Evolutionary conservation across 352 stramenopile species (phyloP).

Genomic region (Blastocystis sp.): DNA sequence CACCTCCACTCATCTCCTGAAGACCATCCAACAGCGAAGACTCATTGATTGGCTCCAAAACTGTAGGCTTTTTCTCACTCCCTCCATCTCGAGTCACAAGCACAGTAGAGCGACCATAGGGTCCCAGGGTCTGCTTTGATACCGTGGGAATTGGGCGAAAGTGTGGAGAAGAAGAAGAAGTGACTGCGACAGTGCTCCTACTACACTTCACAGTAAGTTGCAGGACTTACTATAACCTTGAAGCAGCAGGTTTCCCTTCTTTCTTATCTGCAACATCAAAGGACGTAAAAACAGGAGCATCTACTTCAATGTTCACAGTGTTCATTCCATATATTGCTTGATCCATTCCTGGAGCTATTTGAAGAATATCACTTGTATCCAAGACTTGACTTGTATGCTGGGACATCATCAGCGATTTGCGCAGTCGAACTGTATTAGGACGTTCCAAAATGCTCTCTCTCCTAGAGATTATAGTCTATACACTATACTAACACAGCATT

Average conservation of each 20-base stretch:
- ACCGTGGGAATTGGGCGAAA: no score
- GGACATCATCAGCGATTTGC: background rate
- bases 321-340: background rate
- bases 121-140: no score
- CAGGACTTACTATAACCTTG: no score
- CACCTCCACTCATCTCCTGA: conserved; percentile 52
- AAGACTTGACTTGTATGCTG: background rate
- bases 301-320: background rate
- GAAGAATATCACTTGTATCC: background rate
- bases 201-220: no score
- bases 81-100: no score
- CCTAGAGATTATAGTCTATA: background rate
- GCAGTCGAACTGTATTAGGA: background rate
- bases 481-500: background rate
- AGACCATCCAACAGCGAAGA: background rate
- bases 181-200: no score
- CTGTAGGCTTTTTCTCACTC: no score
- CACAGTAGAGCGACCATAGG: no score
- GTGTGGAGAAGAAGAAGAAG: no score
- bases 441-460: background rate
- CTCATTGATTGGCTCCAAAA: background rate
- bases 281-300: background rate
- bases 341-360: background rate
- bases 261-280: background rate
- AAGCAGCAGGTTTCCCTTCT: no score